Evolutionary conservation across 345 rosid species (phyloP), one percentile per base, ranked within the genome.

Genomic region (Fremontodendron californicum): DNA sequence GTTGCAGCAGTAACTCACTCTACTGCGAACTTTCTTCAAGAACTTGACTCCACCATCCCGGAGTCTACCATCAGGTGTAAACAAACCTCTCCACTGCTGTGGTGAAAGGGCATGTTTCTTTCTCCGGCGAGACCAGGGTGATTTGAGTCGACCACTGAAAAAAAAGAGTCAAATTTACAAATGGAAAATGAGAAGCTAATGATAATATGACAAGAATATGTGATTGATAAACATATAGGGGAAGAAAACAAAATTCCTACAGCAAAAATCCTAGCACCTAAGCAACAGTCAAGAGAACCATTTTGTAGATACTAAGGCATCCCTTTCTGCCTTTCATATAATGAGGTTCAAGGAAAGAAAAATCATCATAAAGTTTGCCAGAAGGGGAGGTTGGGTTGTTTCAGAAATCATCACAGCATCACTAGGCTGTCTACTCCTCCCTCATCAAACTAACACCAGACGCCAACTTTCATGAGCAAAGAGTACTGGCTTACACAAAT

Each of bases 51-150:
- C 99, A 9, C 91, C 90, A 84, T 90, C 90, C 60, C 86, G 84
- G 48, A 93, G 89, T 78, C 86, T 93, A 79, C 98, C 99, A 39
- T 92, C 92, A 0, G 91, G 70, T 5, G 87, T 82, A 81, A 92
- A 95, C 71, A 89, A 81, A 61, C 84, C 87, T 79, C 71, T 88
- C 99, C 99, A 95, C 75, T 87, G 96, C 42, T 78, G 84, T 73
- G 90, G 87, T 33, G 89, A 82, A 80, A 95, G 96, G 0, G 87
- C 88, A 23, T 79, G 88, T 84, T 88, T 96, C 63, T 90, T 86
- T 84, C 86, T 90, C 75, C 91, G 84, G 23, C 90, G 89, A 15
- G 98, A 93, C 98, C 98, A 96, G 6, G 97, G 97, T 3, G 99
- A 96, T 68, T 92, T 92, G 13, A 84, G 89, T 52, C 84, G 82